phyloP scores from a whole-genome alignment of 2,329 filamentous ascomycete species.

The Metarhizium guizhouense region DNA sequence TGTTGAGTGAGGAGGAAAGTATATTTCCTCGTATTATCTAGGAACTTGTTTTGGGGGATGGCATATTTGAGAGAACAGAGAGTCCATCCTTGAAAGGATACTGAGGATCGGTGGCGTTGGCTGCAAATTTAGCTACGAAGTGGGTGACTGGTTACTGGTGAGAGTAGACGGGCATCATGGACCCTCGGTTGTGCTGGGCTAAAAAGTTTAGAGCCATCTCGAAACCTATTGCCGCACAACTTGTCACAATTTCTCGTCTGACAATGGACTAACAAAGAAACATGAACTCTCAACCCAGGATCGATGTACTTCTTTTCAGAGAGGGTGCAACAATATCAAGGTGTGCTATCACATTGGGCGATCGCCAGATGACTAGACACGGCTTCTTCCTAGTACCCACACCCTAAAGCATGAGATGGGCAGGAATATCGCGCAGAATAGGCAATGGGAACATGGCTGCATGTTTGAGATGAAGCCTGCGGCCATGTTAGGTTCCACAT shows the following conservation, averaged over 20 bases:
- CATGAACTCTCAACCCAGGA: not conserved
- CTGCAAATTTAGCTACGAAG: not conserved
- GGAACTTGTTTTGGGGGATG: not conserved
- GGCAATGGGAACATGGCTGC: not conserved
- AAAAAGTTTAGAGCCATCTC: not conserved
- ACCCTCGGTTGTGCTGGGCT: not conserved
- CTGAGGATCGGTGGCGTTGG: not conserved
- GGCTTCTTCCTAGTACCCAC: not conserved
- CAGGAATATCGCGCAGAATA: not conserved
- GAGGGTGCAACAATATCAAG: not conserved
- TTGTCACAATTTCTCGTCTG: not conserved
- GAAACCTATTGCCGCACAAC: not conserved
- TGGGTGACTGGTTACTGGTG: not conserved
- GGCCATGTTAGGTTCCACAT: not conserved
- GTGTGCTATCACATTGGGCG: not conserved
- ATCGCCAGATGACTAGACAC: not conserved
- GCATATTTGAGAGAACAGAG: not conserved
- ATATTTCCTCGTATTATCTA: not conserved
- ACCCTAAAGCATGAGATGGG: not conserved
- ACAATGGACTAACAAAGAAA: not conserved
- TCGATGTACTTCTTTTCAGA: not conserved
- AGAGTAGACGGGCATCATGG: not conserved
- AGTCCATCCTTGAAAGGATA: not conserved
- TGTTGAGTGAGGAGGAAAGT: not conserved
- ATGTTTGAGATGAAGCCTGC: not conserved